Conservation (phyloP, 768 basidiomycete species). For the Amanita molliuscula region DNA sequence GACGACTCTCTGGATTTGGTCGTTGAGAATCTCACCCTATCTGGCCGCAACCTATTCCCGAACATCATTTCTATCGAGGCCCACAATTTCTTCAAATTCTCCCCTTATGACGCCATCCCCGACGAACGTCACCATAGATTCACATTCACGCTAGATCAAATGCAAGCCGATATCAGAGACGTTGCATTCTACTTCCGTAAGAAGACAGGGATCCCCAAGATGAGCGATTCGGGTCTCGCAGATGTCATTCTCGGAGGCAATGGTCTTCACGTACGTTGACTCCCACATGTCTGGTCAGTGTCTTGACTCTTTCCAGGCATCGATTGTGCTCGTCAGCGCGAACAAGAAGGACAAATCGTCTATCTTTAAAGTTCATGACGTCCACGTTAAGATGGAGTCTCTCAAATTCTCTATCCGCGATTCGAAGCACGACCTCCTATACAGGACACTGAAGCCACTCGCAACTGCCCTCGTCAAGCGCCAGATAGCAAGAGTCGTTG, state of each 20-base stretch:
- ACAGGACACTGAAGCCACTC: conserved; percentile 74
- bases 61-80: conserved; percentile 66
- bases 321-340: conserved; percentile 48
- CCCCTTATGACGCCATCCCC: conserved; percentile 51
- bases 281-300: neutral
- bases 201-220: conserved; percentile 75
- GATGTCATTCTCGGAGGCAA: conserved; percentile 80
- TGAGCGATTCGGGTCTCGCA: conserved; percentile 75
- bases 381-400: conserved; percentile 74
- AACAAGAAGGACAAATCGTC: conserved; percentile 49
- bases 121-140: conserved; percentile 67
- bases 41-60: conserved; percentile 85
- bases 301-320: conserved; percentile 24
- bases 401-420: conserved; percentile 90
- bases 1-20: conserved; percentile 82
- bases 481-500: conserved; percentile 42
- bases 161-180: conserved; percentile 91
- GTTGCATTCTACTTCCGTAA: conserved; percentile 86
- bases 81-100: conserved; percentile 77
- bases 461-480: conserved; percentile 79
- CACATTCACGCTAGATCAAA: conserved; percentile 67
- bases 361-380: conserved; percentile 63
- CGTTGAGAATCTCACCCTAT: conserved; percentile 85
- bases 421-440: conserved; percentile 80
- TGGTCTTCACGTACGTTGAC: conserved; percentile 54